phyloP scores from a whole-genome alignment of 257 asterid genomes.

The Pogostemon cablin region DNA sequence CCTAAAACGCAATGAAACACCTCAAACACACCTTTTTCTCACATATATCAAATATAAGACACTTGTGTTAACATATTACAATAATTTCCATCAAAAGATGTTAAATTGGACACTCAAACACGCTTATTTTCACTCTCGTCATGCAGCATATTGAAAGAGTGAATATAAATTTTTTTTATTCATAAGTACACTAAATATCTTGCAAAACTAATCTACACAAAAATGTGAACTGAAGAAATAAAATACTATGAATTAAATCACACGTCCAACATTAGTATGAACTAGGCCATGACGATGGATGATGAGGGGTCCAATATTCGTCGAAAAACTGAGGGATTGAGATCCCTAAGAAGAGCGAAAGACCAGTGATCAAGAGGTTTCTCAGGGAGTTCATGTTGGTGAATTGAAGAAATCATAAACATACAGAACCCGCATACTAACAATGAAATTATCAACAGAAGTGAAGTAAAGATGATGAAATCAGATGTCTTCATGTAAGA shows the following conservation, averaged over 20 bases:
- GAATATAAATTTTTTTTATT: no score
- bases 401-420: slow-evolving; percentile 94
- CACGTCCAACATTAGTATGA: slow-evolving; percentile 94
- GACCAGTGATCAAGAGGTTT: slow-evolving; percentile 88
- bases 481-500: not conserved
- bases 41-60: no score
- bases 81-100: no score
- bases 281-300: slow-evolving; percentile 88
- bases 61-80: no score
- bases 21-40: no score
- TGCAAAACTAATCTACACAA: no score
- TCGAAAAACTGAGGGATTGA: slow-evolving; percentile 88
- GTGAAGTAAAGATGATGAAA: not conserved
- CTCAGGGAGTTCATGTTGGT: slow-evolving; percentile 99
- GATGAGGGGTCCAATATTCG: slow-evolving; percentile 65
- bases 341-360: slow-evolving; percentile 92
- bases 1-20: no score
- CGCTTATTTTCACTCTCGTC: no score
- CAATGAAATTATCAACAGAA: slow-evolving; percentile 3
- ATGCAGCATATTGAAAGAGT: no score
- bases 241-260: slow-evolving; percentile 16
- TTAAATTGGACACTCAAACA: no score
- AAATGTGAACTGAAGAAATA: no score
- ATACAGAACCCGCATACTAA: slow-evolving; percentile 78
- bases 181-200: no score